These are phyloP conservation scores for Monilinia laxa DNA, from an alignment of 2,329 filamentous ascomycete species.

Conservation along the genomic window DNA sequence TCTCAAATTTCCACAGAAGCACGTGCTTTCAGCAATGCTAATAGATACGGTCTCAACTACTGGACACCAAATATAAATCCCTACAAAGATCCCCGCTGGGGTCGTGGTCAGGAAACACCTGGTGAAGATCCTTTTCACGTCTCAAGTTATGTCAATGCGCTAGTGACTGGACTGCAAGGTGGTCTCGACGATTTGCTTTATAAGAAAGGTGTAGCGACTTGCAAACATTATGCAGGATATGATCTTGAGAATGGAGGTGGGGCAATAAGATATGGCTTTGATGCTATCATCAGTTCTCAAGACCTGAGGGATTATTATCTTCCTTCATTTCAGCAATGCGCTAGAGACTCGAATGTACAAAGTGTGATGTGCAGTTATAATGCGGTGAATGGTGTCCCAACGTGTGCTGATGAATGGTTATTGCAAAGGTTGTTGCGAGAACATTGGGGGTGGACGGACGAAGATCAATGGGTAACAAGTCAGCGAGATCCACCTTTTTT, in stretches of 20 bases:
- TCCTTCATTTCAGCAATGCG: conserved; percentile 63
- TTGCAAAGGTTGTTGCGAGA: conserved; percentile 62
- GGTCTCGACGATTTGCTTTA: conserved; percentile 42
- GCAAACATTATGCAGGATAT: conserved; percentile 60
- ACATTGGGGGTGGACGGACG: conserved; percentile 62
- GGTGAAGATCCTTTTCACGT: conserved; percentile 56
- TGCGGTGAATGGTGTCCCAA: conserved; percentile 63
- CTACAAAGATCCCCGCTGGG: conserved; percentile 63
- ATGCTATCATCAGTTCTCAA: conserved; percentile 57
- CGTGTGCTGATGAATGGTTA: conserved; percentile 62
- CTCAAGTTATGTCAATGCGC: conserved; percentile 50
- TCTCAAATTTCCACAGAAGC: conserved; percentile 58
- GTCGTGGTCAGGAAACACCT: conserved; percentile 59
- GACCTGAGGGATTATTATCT: conserved; percentile 69
- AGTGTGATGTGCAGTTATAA: conserved; percentile 66
- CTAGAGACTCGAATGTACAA: conserved; percentile 54
- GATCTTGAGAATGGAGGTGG: conserved; percentile 50
- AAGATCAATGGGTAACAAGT: conserved; percentile 55
- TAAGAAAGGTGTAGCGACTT: conserved; percentile 53
- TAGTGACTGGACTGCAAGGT: conserved; percentile 56
- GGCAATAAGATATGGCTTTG: conserved; percentile 51
- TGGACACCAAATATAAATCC: conserved; percentile 70
- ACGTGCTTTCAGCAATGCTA: conserved; percentile 63
- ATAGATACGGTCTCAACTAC: conserved; percentile 55
- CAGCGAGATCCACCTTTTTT: background rate